These are phyloP conservation scores for Sporodiniella umbellata DNA, from an alignment of 371 early-diverging fungal genomes.

Conservation along the genomic window DNA sequence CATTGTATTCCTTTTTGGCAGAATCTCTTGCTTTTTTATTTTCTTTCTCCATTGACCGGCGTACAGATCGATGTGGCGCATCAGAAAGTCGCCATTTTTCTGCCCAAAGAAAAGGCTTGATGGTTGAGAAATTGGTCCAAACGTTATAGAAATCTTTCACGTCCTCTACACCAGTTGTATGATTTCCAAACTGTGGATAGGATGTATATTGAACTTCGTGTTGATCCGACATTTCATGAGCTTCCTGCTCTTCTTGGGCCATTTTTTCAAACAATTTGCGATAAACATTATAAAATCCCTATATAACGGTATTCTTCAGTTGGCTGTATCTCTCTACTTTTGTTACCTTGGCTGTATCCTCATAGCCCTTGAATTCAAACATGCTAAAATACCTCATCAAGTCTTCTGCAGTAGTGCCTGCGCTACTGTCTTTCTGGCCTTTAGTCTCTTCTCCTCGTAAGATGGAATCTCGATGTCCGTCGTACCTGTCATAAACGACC, in stretches of 20 bases:
- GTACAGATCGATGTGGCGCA: conserved; percentile 76
- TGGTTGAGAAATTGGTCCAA: conserved; percentile 74
- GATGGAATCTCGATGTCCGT: conserved; percentile 80
- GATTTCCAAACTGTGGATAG: conserved; percentile 61
- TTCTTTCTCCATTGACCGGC: conserved; percentile 89
- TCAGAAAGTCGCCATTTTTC: conserved; percentile 85
- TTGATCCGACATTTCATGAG: conserved; percentile 45
- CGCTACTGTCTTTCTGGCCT: conserved; percentile 33
- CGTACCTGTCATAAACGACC: conserved; percentile 55
- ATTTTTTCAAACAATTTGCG: conserved; percentile 73
- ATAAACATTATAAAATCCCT: conserved; percentile 84
- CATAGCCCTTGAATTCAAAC: conserved; percentile 63
- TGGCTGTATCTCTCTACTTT: background rate
- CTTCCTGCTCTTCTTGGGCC: conserved; percentile 76
- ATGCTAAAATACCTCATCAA: conserved; percentile 72
- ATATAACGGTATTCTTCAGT: background rate
- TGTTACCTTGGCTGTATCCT: conserved; percentile 53
- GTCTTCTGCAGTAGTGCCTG: conserved; percentile 56
- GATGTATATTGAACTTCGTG: conserved; percentile 23
- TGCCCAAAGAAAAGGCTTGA: conserved; percentile 85
- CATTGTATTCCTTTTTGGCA: conserved; percentile 83
- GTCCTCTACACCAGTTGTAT: conserved; percentile 47
- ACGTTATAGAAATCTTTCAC: conserved; percentile 71
- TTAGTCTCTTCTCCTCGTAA: conserved; percentile 63
- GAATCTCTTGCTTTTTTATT: conserved; percentile 84